These are phyloP conservation scores for Phytophthora pini DNA, from an alignment of 352 stramenopile species.

Conservation along the genomic window DNA sequence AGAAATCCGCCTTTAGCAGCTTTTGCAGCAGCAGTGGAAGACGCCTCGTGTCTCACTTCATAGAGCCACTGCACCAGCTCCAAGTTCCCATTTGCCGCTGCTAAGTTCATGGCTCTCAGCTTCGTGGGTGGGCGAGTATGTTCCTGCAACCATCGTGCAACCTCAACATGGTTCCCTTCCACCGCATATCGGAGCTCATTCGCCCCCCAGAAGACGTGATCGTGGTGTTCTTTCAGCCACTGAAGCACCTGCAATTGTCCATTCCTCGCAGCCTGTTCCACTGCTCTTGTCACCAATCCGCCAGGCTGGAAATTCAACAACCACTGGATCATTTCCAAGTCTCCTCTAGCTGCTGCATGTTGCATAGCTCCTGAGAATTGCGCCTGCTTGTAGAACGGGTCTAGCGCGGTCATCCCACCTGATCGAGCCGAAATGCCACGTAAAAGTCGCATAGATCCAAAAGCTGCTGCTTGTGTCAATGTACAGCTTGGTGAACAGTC, in stretches of 20 bases:
- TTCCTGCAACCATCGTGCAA: conserved; percentile 35
- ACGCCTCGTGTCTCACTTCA: conserved; percentile 31
- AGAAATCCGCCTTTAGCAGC: conserved; percentile 33
- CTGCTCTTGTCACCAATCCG: conserved; percentile 30
- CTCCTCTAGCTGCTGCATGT: conserved; percentile 28
- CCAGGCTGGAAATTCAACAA: conserved; percentile 35
- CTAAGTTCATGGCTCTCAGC: conserved; percentile 38
- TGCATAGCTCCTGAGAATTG: conserved; percentile 31
- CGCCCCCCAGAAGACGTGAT: conserved; percentile 44
- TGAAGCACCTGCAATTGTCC: conserved; percentile 28
- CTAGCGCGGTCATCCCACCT: conserved; percentile 14
- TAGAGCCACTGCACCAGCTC: conserved; percentile 39
- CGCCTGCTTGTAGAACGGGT: conserved; percentile 38
- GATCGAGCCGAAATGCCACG: conserved; percentile 26
- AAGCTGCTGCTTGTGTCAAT: conserved; percentile 24
- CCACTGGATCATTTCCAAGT: conserved; percentile 35
- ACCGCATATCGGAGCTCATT: conserved; percentile 42
- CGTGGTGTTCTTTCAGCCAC: conserved; percentile 35
- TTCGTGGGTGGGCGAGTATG: conserved; percentile 32
- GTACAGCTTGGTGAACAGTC: conserved; percentile 37
- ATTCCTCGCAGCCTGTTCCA: conserved; percentile 33
- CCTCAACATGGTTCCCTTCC: conserved; percentile 18
- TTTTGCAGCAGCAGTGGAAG: conserved; percentile 30
- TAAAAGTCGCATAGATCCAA: conserved; percentile 32
- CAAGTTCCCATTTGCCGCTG: conserved; percentile 35